Base-by-base conservation (phyloP, 2,329 filamentous ascomycete species). In the Neodidymelliopsis sp. region DNA sequence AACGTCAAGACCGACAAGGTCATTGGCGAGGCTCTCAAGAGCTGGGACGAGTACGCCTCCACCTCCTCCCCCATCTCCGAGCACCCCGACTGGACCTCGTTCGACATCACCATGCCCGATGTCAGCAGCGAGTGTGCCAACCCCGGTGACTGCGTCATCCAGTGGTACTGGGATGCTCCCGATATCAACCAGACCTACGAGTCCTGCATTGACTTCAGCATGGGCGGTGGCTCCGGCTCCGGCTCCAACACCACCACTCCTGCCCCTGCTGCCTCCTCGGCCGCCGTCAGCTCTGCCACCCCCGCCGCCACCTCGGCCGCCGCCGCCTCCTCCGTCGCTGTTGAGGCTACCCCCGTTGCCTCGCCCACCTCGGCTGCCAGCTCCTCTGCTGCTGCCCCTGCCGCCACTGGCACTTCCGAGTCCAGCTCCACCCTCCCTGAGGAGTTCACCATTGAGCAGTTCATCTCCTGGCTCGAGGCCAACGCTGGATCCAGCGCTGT, bases 161-260 rank as follows among this genome's bases (percentile, higher is more conserved):
- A 86, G 69, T 85, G 83, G 82, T 85, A 76, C 69, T 86, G 84
- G 84, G 76, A 84, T 52, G 82, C 82, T 12, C 60, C 71, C 11
- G 74, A 72, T 44, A 79, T 82, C 53, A 62, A 80, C 49, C 84
- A 87, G 76, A 85, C 83, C 9, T 87, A 87, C 64, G 81, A 84
- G 74, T 78, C 79, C 38, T 87, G 84, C 70, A 74, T 86, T 40
- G 84, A 87, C 62, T 85, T 87, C 63, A 76, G 69, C 30, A 69
- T 79, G 48, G 66, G 66, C 37, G 72, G 67, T 53, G 48, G 51
- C 46, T 55, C 54, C 23, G 37, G 51, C 38, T 53, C 49, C 39
- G 50, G 44, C 29, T 42, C 45, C n/a, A 51, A 45, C 20, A 24
- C 47, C 18, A 34, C 44, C 23, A 54, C 30, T 2, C 25, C 46